Percentiles rank a stretch among this genome's conserved stretches.
These are phyloP conservation scores for Neurospora sp. DNA, from an alignment of 495 filamentous ascomycete species.

Conservation along the genomic window DNA sequence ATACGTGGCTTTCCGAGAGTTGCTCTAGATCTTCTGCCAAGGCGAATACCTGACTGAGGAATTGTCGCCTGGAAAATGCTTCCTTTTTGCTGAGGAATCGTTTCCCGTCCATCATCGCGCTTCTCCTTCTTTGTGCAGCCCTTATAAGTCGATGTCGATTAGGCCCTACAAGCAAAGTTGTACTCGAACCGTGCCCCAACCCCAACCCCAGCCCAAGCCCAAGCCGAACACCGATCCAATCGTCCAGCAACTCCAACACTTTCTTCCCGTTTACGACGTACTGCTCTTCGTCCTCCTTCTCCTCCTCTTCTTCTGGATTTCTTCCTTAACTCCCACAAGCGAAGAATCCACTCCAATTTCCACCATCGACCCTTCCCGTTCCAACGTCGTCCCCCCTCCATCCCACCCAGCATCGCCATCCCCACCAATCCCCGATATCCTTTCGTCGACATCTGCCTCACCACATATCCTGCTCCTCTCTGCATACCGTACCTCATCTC, in stretches of 20 bases:
- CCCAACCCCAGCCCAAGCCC: background rate
- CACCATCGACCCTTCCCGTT: background rate
- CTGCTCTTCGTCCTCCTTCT: background rate
- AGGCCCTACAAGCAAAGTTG: background rate
- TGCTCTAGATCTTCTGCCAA: slow-evolving; percentile 15
- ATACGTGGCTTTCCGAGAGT: slow-evolving; percentile 14
- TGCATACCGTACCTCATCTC: background rate
- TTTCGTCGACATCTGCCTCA: background rate
- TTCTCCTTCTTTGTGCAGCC: background rate
- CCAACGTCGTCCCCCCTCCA: background rate
- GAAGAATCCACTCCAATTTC: background rate
- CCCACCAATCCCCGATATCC: background rate
- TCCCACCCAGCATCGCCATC: background rate
- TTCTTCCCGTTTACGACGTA: background rate
- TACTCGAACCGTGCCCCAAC: background rate
- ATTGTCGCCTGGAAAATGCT: background rate
- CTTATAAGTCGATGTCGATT: background rate
- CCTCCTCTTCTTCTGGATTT: background rate
- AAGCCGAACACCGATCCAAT: background rate
- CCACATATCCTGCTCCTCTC: background rate
- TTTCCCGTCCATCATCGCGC: background rate
- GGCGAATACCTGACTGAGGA: slow-evolving; percentile 12
- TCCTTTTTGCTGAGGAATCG: background rate
- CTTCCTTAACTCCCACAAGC: background rate
- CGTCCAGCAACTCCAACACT: background rate